These are phyloP conservation scores for Exidia glandulosa DNA, from an alignment of 768 basidiomycete genomes.

Conservation along the genomic window DNA sequence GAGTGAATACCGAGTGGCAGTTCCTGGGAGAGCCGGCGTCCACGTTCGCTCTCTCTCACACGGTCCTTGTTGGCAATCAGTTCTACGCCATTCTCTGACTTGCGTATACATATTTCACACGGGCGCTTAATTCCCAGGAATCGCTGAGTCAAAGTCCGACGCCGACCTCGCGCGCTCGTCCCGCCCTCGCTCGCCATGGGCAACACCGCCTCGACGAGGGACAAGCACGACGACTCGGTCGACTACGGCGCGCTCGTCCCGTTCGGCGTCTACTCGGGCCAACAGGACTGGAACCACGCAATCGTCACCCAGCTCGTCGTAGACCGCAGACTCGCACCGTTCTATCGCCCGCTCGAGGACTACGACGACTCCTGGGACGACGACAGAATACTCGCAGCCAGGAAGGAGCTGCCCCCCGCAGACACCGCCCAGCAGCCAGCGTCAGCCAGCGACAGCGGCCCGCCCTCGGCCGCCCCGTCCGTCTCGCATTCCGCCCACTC, in stretches of 20 bases:
- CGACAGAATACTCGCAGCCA: slow-evolving; percentile 71
- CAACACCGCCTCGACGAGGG: slow-evolving; percentile 68
- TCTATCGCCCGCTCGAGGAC: slow-evolving; percentile 93
- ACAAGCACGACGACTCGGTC: slow-evolving; percentile 66
- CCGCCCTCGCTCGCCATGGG: slow-evolving; percentile 65
- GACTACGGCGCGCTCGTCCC: slow-evolving; percentile 75
- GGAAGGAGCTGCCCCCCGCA: slow-evolving; percentile 53
- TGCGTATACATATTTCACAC: not conserved
- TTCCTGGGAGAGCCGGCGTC: no score
- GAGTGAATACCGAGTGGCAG: not conserved
- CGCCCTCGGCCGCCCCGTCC: slow-evolving; percentile 36
- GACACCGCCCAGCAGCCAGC: slow-evolving; percentile 12
- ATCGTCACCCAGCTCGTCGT: slow-evolving; percentile 81
- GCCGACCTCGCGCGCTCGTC: not conserved
- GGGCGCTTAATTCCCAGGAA: no score
- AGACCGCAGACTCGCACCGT: slow-evolving; percentile 83
- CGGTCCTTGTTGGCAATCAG: not conserved
- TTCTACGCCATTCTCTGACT: not conserved
- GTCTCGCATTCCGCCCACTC: slow-evolving; percentile 15
- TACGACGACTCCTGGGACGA: slow-evolving; percentile 84
- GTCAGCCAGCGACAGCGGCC: slow-evolving; percentile 29
- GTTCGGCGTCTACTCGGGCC: slow-evolving; percentile 77
- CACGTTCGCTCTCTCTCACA: not conserved
- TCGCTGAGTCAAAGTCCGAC: not conserved
- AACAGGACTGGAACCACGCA: slow-evolving; percentile 81